These are phyloP conservation scores for Royoungia palumana DNA, from an alignment of 768 basidiomycete species.

Conservation along the genomic window DNA sequence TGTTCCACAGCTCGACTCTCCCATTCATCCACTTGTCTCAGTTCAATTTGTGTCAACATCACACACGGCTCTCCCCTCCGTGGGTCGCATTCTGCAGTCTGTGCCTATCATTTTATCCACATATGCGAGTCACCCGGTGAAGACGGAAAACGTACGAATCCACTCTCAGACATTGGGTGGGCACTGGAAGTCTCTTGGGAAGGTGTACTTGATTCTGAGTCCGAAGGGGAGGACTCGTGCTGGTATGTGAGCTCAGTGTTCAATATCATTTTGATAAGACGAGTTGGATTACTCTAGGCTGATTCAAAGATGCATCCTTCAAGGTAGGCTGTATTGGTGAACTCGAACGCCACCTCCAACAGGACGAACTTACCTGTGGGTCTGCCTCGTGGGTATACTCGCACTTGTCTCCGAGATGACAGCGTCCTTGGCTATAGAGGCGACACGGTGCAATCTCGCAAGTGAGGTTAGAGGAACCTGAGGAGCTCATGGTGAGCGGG, in stretches of 20 bases:
- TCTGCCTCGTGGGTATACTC: conserved; percentile 19
- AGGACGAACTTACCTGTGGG: conserved; percentile 6
- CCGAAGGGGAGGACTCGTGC: neutral
- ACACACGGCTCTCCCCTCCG: neutral
- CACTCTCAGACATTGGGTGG: conserved; percentile 19
- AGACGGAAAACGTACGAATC: conserved; percentile 22
- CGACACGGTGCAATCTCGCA: conserved; percentile 19
- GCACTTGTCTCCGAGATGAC: conserved; percentile 28
- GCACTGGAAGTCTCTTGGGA: conserved; percentile 10
- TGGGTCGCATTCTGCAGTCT: conserved; percentile 4
- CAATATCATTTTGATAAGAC: no score
- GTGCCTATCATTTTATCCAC: neutral
- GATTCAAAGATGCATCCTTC: no score
- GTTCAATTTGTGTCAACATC: no score
- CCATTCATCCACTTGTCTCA: no score
- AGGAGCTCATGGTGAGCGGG: conserved; percentile 10
- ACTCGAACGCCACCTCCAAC: neutral
- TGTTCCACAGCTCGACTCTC: neutral
- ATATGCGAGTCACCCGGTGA: neutral
- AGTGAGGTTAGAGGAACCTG: neutral
- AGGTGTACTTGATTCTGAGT: neutral
- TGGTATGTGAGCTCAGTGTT: neutral
- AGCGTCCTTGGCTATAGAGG: conserved; percentile 19
- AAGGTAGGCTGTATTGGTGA: no score
- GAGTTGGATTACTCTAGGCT: no score